Base-by-base conservation (phyloP, 495 filamentous ascomycete species). In the Neurospora cerealis region DNA sequence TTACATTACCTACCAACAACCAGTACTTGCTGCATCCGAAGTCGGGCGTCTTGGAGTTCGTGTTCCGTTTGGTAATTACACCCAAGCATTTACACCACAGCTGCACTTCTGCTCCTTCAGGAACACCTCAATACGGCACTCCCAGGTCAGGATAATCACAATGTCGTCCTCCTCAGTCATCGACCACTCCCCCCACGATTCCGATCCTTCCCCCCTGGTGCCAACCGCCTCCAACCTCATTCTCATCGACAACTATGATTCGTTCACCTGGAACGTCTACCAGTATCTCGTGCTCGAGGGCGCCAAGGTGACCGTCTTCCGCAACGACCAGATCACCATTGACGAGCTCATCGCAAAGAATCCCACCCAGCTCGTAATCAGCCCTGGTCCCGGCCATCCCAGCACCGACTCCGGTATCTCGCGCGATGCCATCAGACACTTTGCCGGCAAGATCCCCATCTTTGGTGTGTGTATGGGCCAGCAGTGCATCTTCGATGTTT, bases 171-270 rank as follows among this genome's bases (percentile, higher is more conserved):
- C 83, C 77, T 87, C 86, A 79, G 81, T 96, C 71, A 89, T 96
- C 77, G 95, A 97, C 83, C 89, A 95, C 81, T 97, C 95, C 54
- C 92, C 93, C 79, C 91, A 92, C 81, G 91, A 94, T 80, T 91
- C 92, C 76, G 88, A 90, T 73, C 89, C 88, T 71, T 89, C 88
- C 21, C 83, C 90, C 69, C 88, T 89, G 70, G 83, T 97, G 38
- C 80, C 89, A 24, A 93, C 86, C 69, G 95, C 95, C 36, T 91
- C 91, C 41, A 98, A 98, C 84, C 88, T 99, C 37, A 89, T 99
- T 72, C 85, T 99, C 73, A 97, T 99, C 77, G 96, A 98, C 84
- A 99, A 99, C 84, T 99, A 98, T 81, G 96, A 99, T 83, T 98
- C 95, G 0, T 99, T 98, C 78, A 97, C 95, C 74, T 98, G 93